Evolutionary conservation across 805 yeast genomes (phyloP).

Genomic region (Scheffersomyces amazonensis): DNA sequence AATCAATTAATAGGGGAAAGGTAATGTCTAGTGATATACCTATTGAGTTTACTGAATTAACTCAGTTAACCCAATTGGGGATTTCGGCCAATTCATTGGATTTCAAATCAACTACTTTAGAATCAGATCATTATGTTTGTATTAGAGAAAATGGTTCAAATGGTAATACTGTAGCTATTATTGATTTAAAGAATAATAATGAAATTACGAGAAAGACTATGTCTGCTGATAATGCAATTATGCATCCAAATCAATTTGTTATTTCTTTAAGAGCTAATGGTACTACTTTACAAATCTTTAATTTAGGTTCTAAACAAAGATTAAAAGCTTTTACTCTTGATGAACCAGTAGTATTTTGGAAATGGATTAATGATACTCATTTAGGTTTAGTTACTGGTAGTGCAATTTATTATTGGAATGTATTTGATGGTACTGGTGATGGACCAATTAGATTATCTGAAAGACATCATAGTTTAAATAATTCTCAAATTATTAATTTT

Average conservation of each 20-base stretch:
- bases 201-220: conserved; percentile 84
- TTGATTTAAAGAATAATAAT: conserved; percentile 78
- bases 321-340: conserved; percentile 81
- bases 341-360: conserved; percentile 94
- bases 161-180: conserved; percentile 90
- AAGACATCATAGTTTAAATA: conserved; percentile 75
- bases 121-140: conserved; percentile 88
- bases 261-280: conserved; percentile 95
- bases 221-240: conserved; percentile 96
- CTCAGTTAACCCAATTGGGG: conserved; percentile 83
- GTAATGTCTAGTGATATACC: conserved; percentile 71
- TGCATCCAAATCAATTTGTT: conserved; percentile 88
- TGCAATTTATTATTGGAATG: conserved; percentile 75
- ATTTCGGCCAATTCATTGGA: conserved; percentile 82
- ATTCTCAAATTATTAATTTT: conserved; percentile 87
- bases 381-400: conserved; percentile 84
- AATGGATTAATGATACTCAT: conserved; percentile 73
- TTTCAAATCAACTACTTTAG: conserved; percentile 91
- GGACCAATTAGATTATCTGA: conserved; percentile 82
- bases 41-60: conserved; percentile 93
- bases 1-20: too few species aligned
- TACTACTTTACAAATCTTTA: conserved; percentile 91
- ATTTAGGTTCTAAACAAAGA: conserved; percentile 82
- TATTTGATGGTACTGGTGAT: conserved; percentile 71
- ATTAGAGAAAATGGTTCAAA: conserved; percentile 59